These are phyloP conservation scores for Neoboletus magnificus DNA, from an alignment of 768 basidiomycete species.

Conservation along the genomic window DNA sequence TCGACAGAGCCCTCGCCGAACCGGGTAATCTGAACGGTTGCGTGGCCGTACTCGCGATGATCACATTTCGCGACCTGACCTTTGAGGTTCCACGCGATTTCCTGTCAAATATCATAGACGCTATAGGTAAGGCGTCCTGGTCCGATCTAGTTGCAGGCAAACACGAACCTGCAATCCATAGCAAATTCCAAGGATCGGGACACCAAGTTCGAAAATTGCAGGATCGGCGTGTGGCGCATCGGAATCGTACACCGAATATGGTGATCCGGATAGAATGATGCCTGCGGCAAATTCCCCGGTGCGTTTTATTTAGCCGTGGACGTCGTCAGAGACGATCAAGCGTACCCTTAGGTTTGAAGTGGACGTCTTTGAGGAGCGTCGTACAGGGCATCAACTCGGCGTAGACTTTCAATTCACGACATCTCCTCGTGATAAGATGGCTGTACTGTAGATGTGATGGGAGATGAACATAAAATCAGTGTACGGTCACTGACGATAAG, in stretches of 20 bases:
- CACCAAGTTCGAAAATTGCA: conserved; percentile 78
- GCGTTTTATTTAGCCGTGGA: neutral
- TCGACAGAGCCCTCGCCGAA: conserved; percentile 59
- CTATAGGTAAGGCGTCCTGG: neutral
- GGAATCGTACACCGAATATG: conserved; percentile 94
- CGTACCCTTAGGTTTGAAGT: conserved; percentile 92
- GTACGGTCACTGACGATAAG: conserved; percentile 11
- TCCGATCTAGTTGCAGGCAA: neutral
- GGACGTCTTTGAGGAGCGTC: conserved; percentile 78
- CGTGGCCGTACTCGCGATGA: conserved; percentile 94
- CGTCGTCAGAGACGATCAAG: neutral
- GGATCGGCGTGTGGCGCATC: conserved; percentile 95
- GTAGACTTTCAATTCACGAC: conserved; percentile 95
- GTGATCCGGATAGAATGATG: conserved; percentile 95
- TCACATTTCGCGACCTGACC: conserved; percentile 84
- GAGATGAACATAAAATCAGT: conserved; percentile 3
- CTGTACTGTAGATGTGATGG: conserved; percentile 62
- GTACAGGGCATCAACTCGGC: conserved; percentile 98
- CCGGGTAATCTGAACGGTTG: conserved; percentile 70
- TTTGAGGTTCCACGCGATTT: conserved; percentile 86
- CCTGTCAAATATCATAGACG: conserved; percentile 45
- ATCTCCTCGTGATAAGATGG: conserved; percentile 95
- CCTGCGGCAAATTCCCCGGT: conserved; percentile 42
- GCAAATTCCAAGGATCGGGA: conserved; percentile 95
- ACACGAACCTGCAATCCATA: conserved; percentile 85